Conservation (phyloP, 352 stramenopile species). For the Globisporangium perplexum region DNA sequence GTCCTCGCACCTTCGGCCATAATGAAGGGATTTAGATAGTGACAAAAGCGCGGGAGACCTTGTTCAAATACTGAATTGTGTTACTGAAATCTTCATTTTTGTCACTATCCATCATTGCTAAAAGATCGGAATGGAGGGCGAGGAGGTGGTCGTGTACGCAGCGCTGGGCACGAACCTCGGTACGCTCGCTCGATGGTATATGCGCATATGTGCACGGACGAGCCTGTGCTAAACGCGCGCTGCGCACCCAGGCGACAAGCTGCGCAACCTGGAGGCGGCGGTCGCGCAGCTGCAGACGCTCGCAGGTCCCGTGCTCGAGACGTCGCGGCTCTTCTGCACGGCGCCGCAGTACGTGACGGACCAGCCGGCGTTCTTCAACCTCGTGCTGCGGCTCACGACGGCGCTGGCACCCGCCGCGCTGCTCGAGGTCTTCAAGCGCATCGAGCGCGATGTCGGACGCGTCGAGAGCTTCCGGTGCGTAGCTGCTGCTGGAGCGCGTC, state of each 20-base stretch:
- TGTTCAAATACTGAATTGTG: no score
- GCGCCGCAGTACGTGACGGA: constrained; percentile 93
- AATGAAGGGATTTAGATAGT: no score
- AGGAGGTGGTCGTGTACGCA: constrained; percentile 32
- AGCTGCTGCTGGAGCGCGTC: not conserved
- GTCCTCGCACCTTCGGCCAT: constrained; percentile 7
- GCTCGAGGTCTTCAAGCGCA: constrained; percentile 81
- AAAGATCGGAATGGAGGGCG: not conserved
- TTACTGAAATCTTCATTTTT: no score
- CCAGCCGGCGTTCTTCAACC: constrained; percentile 95
- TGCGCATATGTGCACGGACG: not conserved
- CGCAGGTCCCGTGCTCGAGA: constrained; percentile 55
- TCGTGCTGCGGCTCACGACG: constrained; percentile 87
- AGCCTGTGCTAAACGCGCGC: no score
- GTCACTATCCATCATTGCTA: no score
- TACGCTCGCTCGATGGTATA: constrained; percentile 12
- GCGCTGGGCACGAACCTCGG: constrained; percentile 76
- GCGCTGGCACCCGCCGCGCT: constrained; percentile 66
- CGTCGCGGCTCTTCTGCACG: constrained; percentile 92
- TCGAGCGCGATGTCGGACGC: constrained; percentile 88
- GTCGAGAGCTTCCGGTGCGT: constrained; percentile 46
- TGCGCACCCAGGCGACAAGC: constrained; percentile 53
- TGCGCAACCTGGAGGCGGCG: constrained; percentile 58
- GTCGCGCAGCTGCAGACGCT: constrained; percentile 40
- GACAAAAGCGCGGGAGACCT: no score